Percentiles rank a stretch among this genome's conserved stretches.
Conservation (phyloP, 169 alveolate species). For the Plasmodium coatneyi region DNA sequence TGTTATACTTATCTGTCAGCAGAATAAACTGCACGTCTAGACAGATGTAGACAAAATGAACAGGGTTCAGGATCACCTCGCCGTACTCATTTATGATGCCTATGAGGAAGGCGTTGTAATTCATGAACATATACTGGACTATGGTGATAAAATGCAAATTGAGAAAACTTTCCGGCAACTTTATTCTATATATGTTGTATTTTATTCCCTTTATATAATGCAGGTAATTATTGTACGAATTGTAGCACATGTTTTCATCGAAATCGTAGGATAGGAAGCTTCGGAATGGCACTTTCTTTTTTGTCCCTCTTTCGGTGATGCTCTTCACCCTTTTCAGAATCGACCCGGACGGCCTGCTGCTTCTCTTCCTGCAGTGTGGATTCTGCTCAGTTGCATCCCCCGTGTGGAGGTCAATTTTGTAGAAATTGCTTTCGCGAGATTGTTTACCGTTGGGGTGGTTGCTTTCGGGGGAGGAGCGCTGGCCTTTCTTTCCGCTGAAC, state of each 20-base stretch:
- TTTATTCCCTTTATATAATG: constrained; percentile 65
- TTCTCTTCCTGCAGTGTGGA: neutral
- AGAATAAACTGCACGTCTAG: constrained; percentile 21
- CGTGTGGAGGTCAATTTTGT: neutral
- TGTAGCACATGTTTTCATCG: constrained; percentile 5
- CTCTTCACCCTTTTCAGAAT: neutral
- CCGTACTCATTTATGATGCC: constrained; percentile 56
- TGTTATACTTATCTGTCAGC: constrained; percentile 40
- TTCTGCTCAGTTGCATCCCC: neutral
- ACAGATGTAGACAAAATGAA: constrained; percentile 26
- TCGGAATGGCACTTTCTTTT: neutral
- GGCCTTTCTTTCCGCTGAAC: neutral
- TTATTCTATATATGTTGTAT: constrained; percentile 68
- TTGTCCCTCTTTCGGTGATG: neutral
- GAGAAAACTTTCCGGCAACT: constrained; percentile 35
- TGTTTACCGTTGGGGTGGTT: neutral
- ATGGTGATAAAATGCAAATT: constrained; percentile 57
- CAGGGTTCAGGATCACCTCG: constrained; percentile 55
- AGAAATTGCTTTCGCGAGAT: neutral
- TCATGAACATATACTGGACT: constrained; percentile 62
- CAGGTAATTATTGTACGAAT: constrained; percentile 55
- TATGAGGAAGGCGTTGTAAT: constrained; percentile 62
- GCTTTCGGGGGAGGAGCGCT: neutral
- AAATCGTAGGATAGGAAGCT: constrained; percentile 3
- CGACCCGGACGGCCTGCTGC: neutral